Percentiles rank a stretch among this genome's conserved stretches.
These are phyloP conservation scores for Arthroderma uncinatum DNA, from an alignment of 2,329 filamentous ascomycete genomes.

Conservation along the genomic window DNA sequence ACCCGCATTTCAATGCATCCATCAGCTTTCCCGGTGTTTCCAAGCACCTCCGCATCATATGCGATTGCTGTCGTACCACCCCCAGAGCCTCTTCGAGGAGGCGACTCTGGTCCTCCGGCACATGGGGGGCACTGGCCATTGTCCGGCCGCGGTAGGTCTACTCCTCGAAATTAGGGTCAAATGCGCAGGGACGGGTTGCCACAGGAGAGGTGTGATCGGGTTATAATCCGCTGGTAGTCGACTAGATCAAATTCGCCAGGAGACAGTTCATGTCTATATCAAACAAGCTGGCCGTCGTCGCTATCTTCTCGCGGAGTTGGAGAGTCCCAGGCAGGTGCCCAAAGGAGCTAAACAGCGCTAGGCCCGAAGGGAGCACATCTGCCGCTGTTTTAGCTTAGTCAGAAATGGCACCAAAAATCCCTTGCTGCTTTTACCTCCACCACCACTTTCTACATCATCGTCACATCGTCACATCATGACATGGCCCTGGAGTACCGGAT, in stretches of 20 bases:
- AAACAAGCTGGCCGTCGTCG: neutral
- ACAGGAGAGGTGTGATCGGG: too few species aligned
- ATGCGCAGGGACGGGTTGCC: neutral
- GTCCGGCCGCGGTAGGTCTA: neutral
- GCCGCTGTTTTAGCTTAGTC: neutral
- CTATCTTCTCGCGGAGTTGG: neutral
- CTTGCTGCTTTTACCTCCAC: neutral
- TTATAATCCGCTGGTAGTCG: neutral
- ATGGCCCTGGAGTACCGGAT: too few species aligned
- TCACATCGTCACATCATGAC: too few species aligned
- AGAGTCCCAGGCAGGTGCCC: neutral
- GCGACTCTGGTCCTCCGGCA: slow-evolving; percentile 71
- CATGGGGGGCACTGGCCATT: slow-evolving; percentile 34
- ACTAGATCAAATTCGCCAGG: neutral
- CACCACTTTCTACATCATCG: neutral
- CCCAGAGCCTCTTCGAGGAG: slow-evolving; percentile 94
- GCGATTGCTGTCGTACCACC: slow-evolving; percentile 93
- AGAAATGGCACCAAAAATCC: neutral
- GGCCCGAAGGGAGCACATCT: neutral
- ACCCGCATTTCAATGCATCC: slow-evolving; percentile 99
- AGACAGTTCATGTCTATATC: neutral
- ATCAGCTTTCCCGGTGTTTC: slow-evolving; percentile 97
- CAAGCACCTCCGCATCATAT: slow-evolving; percentile 93
- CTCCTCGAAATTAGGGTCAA: neutral
- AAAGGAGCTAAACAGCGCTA: slow-evolving; percentile 2